These are phyloP conservation scores for Penicillium bialowiezense DNA, from an alignment of 495 filamentous ascomycete species.

Conservation along the genomic window DNA sequence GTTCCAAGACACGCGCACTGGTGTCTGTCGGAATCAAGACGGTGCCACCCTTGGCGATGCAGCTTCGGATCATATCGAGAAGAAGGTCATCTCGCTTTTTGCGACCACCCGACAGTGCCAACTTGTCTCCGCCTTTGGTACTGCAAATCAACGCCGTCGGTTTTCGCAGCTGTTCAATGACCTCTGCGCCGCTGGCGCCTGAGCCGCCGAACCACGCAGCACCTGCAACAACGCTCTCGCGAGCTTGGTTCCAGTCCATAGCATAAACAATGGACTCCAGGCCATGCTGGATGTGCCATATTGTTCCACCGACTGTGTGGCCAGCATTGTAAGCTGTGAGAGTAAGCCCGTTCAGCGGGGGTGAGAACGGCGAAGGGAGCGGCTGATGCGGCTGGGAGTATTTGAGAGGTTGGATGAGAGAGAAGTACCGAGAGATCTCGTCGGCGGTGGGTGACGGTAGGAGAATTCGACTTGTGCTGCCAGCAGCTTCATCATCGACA, in stretches of 20 bases:
- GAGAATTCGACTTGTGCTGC: slow-evolving; percentile 53
- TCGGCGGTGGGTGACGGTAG: slow-evolving; percentile 77
- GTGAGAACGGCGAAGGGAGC: slow-evolving; percentile 78
- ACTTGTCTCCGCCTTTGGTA: slow-evolving; percentile 72
- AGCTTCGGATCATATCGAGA: slow-evolving; percentile 72
- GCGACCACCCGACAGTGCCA: slow-evolving; percentile 64
- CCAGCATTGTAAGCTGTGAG: slow-evolving; percentile 97
- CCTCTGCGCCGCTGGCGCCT: slow-evolving; percentile 77
- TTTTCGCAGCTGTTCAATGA: slow-evolving; percentile 88
- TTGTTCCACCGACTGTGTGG: slow-evolving; percentile 92
- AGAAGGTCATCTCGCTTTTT: slow-evolving; percentile 83
- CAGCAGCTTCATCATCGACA: slow-evolving; percentile 21
- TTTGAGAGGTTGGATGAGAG: slow-evolving; percentile 88
- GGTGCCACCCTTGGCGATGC: slow-evolving; percentile 79
- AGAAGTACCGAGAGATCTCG: slow-evolving; percentile 90
- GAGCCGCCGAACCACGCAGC: slow-evolving; percentile 89
- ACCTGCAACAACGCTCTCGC: slow-evolving; percentile 89
- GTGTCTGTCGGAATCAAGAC: slow-evolving; percentile 95
- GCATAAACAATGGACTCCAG: slow-evolving; percentile 97
- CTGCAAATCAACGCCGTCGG: slow-evolving; percentile 93
- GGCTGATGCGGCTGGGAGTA: slow-evolving; percentile 96
- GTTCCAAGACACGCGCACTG: slow-evolving; percentile 87
- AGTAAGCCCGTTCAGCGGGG: slow-evolving; percentile 85
- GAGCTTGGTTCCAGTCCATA: slow-evolving; percentile 93
- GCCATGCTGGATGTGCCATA: slow-evolving; percentile 98